These are phyloP conservation scores for Tieghemostelium lacteum DNA, from an alignment of 78 protist species.

Conservation along the genomic window DNA sequence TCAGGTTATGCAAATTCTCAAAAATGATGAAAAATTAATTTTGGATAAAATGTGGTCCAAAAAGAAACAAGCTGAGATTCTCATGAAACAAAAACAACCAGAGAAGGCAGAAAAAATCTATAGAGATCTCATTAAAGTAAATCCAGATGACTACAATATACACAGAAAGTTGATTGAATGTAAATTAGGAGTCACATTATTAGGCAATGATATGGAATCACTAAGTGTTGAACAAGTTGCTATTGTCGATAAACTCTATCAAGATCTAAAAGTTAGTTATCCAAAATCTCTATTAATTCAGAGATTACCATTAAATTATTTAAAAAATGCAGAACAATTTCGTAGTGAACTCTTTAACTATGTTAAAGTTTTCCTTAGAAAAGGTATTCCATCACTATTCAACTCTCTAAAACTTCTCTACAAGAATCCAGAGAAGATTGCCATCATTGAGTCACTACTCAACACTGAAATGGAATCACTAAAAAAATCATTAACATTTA, in stretches of 20 bases:
- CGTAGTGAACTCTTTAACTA: conserved; percentile 7
- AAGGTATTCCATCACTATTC: conserved; percentile 84
- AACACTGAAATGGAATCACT: conserved; percentile 7
- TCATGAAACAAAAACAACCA: not conserved
- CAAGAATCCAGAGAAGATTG: conserved; percentile 57
- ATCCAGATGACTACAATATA: conserved; percentile 71
- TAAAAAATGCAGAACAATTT: conserved; percentile 14
- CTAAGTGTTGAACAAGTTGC: conserved; percentile 16
- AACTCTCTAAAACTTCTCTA: conserved; percentile 77
- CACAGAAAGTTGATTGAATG: conserved; percentile 5
- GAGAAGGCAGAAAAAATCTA: conserved; percentile 35
- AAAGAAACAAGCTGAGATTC: conserved; percentile 47
- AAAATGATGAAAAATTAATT: conserved; percentile 13
- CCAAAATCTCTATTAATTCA: conserved; percentile 60
- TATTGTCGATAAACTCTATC: conserved; percentile 3
- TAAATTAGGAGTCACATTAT: too few relatives aligned
- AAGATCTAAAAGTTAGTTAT: not conserved
- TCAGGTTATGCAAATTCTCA: conserved; percentile 20
- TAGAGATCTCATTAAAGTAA: conserved; percentile 60
- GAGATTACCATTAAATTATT: conserved; percentile 47
- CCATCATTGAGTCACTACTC: conserved; percentile 49
- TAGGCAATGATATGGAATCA: too few relatives aligned
- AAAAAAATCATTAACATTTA: not conserved
- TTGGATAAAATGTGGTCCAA: conserved; percentile 62
- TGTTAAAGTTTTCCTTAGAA: conserved; percentile 29